Conservation (phyloP, 2,329 filamentous ascomycete genomes). For the Cordyceps tenuipes region DNA sequence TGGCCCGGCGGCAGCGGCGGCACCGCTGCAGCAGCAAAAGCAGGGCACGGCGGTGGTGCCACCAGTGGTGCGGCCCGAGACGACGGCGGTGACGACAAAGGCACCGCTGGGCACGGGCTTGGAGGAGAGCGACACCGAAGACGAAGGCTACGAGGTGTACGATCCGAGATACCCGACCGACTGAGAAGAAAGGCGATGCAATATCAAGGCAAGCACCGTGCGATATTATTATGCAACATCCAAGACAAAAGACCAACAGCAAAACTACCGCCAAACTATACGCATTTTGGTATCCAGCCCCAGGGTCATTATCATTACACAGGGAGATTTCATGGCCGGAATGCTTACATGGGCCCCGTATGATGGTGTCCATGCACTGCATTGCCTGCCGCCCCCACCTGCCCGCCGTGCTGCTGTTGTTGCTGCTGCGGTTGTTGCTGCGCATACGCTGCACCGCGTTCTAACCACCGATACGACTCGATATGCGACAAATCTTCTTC, state of each 20-base stretch:
- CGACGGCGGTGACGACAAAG: constrained; percentile 18
- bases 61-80: constrained; percentile 27
- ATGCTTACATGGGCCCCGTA: constrained; percentile 5
- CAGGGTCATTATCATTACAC: constrained; percentile 12
- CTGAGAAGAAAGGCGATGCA: constrained; percentile 27
- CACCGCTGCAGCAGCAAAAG: neutral
- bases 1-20: neutral
- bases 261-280: neutral
- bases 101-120: constrained; percentile 13
- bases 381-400: neutral
- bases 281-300: constrained; percentile 1
- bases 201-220: neutral
- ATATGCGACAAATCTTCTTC: constrained; percentile 51
- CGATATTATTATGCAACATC: neutral
- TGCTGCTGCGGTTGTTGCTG: neutral
- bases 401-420: neutral
- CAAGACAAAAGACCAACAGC: neutral
- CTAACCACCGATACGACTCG: constrained; percentile 28
- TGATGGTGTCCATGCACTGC: constrained; percentile 5
- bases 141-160: constrained; percentile 64
- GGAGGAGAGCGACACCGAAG: constrained; percentile 57
- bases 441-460: constrained; percentile 13
- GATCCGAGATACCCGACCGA: constrained; percentile 53
- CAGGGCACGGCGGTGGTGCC: constrained; percentile 31
- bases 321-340: neutral